phyloP scores from a whole-genome alignment of 441 rosid species.

The Gossypium gossypioides region DNA sequence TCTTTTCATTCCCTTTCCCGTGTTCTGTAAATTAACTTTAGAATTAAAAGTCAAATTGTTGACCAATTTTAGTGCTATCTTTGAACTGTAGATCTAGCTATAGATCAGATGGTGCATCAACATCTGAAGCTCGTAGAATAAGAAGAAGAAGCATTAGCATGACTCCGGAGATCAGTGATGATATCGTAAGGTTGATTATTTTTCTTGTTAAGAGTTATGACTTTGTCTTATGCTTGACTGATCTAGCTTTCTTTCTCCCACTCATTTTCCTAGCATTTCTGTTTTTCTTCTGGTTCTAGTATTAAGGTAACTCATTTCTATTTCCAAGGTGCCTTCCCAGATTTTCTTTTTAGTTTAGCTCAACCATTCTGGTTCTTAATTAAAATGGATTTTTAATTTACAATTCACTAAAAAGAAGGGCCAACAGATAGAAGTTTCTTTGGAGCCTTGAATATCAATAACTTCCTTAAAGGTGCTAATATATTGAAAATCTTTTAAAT shows the following conservation, averaged over 20 bases:
- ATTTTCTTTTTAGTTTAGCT: neutral
- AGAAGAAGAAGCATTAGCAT: constrained; percentile 98
- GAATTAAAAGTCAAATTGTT: neutral
- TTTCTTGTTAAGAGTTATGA: constrained; percentile 14
- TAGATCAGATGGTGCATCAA: constrained; percentile 81
- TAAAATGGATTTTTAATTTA: neutral
- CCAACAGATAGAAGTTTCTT: neutral
- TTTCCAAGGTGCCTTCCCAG: constrained; percentile 2
- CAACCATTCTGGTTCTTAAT: neutral
- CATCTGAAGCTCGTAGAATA: constrained; percentile 67
- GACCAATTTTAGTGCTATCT: constrained; percentile 17
- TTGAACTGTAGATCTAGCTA: constrained; percentile 27
- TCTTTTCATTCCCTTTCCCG: neutral
- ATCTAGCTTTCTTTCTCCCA: neutral
- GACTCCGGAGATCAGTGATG: constrained; percentile 99
- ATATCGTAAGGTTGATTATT: constrained; percentile 79
- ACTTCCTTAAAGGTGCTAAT: neutral
- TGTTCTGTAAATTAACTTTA: neutral
- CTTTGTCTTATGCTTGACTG: neutral
- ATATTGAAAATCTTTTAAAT: neutral
- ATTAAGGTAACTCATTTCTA: neutral
- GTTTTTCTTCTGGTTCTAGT: neutral
- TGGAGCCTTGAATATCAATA: neutral
- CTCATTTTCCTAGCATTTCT: neutral
- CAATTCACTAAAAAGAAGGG: neutral